Percentiles rank a stretch among this genome's conserved stretches.
Conservation (phyloP, 2,329 filamentous ascomycete genomes). For the Cercospora nicotianae region DNA sequence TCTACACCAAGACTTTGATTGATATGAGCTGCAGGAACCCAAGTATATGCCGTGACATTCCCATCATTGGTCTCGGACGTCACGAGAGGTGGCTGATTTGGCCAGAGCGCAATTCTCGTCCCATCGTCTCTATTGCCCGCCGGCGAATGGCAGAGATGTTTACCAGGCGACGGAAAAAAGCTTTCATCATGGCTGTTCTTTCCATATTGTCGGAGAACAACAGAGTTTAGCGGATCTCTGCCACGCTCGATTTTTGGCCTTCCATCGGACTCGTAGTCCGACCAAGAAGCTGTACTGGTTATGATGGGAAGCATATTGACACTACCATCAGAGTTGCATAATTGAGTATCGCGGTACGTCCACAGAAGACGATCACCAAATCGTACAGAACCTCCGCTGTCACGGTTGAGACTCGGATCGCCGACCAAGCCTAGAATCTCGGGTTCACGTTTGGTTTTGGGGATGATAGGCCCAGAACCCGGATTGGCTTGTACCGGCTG, state of each 20-base stretch:
- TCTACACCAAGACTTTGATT: slow-evolving; percentile 16
- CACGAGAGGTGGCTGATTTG: slow-evolving; percentile 21
- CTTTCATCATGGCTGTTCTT: slow-evolving; percentile 16
- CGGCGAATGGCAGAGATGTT: slow-evolving; percentile 15
- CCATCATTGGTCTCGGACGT: slow-evolving; percentile 17
- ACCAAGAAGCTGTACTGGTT: slow-evolving; percentile 25
- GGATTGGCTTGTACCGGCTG: slow-evolving; percentile 12
- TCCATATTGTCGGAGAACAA: slow-evolving; percentile 20
- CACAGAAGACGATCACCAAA: slow-evolving; percentile 24
- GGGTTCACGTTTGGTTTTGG: slow-evolving; percentile 21
- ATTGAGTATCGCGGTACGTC: slow-evolving; percentile 25
- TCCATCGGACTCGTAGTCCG: slow-evolving; percentile 18
- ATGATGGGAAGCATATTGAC: slow-evolving; percentile 25
- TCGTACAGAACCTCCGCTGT: slow-evolving; percentile 22
- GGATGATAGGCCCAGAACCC: slow-evolving; percentile 15
- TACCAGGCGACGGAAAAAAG: slow-evolving; percentile 19
- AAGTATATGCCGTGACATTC: slow-evolving; percentile 22
- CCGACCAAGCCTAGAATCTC: slow-evolving; percentile 19
- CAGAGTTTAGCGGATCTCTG: slow-evolving; percentile 9
- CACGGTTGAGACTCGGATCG: slow-evolving; percentile 22
- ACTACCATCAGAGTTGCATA: slow-evolving; percentile 19
- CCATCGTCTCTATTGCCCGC: slow-evolving; percentile 21
- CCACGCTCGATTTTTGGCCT: slow-evolving; percentile 19
- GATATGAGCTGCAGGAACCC: slow-evolving; percentile 22
- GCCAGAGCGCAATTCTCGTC: slow-evolving; percentile 21